A percentile compares a stretch with the other conserved stretches of the same genome.
phyloP scores from a whole-genome alignment of 768 basidiomycete genomes.

The Auricularia sp. region DNA sequence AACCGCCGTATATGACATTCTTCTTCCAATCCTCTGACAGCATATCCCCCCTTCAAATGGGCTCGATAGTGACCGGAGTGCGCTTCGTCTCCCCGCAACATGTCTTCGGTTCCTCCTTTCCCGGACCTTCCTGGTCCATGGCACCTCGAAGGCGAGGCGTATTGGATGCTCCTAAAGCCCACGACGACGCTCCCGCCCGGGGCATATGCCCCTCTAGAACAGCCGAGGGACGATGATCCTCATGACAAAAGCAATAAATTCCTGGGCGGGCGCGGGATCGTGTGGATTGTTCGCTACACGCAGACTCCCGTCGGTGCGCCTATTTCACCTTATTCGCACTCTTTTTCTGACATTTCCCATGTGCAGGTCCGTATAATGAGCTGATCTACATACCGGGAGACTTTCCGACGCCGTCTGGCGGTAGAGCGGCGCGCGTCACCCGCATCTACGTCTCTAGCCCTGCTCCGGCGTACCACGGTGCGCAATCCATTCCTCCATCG shows the following conservation, averaged over 20 bases:
- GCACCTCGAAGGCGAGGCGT: not conserved
- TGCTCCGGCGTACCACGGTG: constrained; percentile 9
- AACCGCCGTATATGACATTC: too few relatives aligned
- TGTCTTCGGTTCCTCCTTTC: not conserved
- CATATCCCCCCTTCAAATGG: too few relatives aligned
- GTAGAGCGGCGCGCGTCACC: constrained; percentile 1
- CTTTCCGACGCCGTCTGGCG: constrained; percentile 7
- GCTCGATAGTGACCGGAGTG: too few relatives aligned
- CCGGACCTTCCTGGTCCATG: not conserved
- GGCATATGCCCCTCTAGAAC: not conserved
- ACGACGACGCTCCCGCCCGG: not conserved
- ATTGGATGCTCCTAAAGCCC: not conserved
- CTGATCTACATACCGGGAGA: constrained; percentile 9
- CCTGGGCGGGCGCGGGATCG: not conserved
- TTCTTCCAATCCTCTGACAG: too few relatives aligned
- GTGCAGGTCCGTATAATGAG: constrained; percentile 9
- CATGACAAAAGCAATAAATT: not conserved
- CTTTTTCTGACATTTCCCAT: too few relatives aligned
- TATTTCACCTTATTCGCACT: not conserved
- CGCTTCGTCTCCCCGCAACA: not conserved
- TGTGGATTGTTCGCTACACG: not conserved
- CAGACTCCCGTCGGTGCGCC: too few relatives aligned
- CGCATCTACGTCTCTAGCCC: constrained; percentile 9
- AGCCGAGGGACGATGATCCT: not conserved
- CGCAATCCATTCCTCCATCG: not conserved